Percentiles rank a stretch among this genome's conserved stretches.
Evolutionary conservation across 2,329 filamentous ascomycete species (phyloP).

Genomic region (Chaetomiaceae sp.): DNA sequence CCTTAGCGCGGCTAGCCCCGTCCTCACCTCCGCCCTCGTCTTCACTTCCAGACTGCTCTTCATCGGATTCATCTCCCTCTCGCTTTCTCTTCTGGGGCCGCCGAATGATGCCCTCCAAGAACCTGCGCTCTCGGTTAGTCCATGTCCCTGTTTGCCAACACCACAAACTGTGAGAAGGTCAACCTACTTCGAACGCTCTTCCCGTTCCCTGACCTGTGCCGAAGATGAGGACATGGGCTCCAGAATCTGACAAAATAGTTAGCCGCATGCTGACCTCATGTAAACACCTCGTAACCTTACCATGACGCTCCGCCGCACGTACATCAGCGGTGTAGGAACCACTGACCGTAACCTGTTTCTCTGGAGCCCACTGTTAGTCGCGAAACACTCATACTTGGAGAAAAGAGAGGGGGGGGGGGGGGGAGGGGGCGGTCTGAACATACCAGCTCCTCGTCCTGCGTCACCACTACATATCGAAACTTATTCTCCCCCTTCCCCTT

Average conservation of each 20-base stretch:
- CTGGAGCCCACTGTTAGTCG: conserved; percentile 12
- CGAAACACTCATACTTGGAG: too few species aligned
- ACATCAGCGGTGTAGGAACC: conserved; percentile 57
- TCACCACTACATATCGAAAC: conserved; percentile 73
- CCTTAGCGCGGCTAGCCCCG: conserved; percentile 25
- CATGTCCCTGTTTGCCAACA: background rate
- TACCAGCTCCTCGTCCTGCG: conserved; percentile 59
- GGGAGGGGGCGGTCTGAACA: too few species aligned
- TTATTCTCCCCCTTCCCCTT: conserved; percentile 69
- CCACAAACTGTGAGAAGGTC: background rate
- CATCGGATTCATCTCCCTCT: conserved; percentile 35
- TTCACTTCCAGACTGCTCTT: conserved; percentile 34
- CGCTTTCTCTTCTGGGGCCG: conserved; percentile 48
- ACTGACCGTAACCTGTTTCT: conserved; percentile 25
- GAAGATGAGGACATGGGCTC: conserved; percentile 59
- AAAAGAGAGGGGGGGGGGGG: too few species aligned
- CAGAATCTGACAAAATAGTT: conserved; percentile 34
- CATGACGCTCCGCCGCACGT: conserved; percentile 76
- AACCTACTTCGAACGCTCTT: conserved; percentile 65
- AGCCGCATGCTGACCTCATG: conserved; percentile 46
- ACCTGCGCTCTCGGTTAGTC: conserved; percentile 18
- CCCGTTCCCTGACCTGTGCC: conserved; percentile 57
- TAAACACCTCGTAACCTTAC: conserved; percentile 6
- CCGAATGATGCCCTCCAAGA: conserved; percentile 34
- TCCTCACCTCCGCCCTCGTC: conserved; percentile 35